Evolutionary conservation across 495 filamentous ascomycete species (phyloP).

Genomic region (Geopyxis carbonaria): DNA sequence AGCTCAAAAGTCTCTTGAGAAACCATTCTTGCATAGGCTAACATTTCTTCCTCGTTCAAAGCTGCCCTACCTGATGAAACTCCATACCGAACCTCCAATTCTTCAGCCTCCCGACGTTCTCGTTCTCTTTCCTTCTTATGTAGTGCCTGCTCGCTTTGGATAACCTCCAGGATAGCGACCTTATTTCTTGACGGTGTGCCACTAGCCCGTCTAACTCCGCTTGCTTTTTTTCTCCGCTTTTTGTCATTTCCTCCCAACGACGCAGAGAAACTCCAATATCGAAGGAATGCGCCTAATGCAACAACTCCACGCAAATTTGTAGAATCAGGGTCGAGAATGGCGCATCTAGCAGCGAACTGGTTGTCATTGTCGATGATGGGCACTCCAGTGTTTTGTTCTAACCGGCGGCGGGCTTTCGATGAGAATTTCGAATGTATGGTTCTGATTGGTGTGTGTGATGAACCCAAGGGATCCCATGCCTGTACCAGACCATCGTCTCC

Average conservation of each 20-base stretch:
- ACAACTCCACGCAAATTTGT: constrained; percentile 83
- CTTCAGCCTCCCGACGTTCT: constrained; percentile 34
- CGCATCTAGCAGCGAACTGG: constrained; percentile 65
- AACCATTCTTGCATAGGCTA: constrained; percentile 76
- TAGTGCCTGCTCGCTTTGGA: constrained; percentile 64
- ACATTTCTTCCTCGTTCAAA: constrained; percentile 68
- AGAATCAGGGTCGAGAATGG: constrained; percentile 76
- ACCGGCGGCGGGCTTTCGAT: constrained; percentile 54
- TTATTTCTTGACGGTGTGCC: constrained; percentile 37
- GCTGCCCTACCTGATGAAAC: constrained; percentile 70
- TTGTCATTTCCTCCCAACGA: constrained; percentile 38
- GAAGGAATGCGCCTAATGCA: constrained; percentile 66
- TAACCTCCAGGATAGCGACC: constrained; percentile 56
- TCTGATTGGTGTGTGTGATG: constrained; percentile 57
- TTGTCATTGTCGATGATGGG: constrained; percentile 49
- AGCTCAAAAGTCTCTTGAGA: constrained; percentile 56
- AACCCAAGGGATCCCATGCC: constrained; percentile 88
- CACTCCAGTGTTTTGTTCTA: constrained; percentile 51
- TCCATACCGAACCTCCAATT: constrained; percentile 49
- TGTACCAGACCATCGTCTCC: constrained; percentile 92
- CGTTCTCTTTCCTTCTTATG: constrained; percentile 52
- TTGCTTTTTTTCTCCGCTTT: constrained; percentile 22
- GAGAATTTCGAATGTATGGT: constrained; percentile 83
- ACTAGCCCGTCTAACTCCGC: constrained; percentile 37
- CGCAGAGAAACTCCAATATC: constrained; percentile 82